These are phyloP conservation scores for Astraeus odoratus DNA, from an alignment of 768 basidiomycete genomes.

Conservation along the genomic window DNA sequence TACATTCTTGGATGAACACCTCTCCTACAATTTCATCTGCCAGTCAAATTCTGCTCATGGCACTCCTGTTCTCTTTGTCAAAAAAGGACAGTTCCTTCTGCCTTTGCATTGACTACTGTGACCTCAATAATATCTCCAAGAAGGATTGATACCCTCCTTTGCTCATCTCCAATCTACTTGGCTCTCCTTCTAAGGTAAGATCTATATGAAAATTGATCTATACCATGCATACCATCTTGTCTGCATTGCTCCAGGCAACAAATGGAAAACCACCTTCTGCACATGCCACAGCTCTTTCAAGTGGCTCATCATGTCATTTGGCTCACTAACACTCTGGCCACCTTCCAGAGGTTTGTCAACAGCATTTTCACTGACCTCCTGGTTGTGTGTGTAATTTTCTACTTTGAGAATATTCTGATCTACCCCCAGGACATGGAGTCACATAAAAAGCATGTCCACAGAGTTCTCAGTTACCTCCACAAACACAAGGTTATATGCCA, in stretches of 20 bases:
- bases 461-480: slow-evolving; percentile 17
- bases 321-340: slow-evolving; percentile 28
- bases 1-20: too few species aligned
- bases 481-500: slow-evolving; percentile 16
- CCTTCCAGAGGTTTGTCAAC: slow-evolving; percentile 25
- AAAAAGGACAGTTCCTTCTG: too few species aligned
- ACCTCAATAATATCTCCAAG: too few species aligned
- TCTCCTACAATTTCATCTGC: too few species aligned
- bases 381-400: slow-evolving; percentile 32
- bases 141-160: too few species aligned
- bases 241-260: slow-evolving; percentile 29
- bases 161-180: not conserved
- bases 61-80: too few species aligned
- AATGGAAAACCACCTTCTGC: slow-evolving; percentile 35
- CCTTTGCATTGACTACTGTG: too few species aligned
- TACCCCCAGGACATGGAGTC: not conserved
- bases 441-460: slow-evolving; percentile 7
- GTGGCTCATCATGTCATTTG: slow-evolving; percentile 29
- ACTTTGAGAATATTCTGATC: slow-evolving; percentile 34
- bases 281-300: slow-evolving; percentile 30
- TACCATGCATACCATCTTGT: slow-evolving; percentile 35
- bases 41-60: too few species aligned
- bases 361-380: slow-evolving; percentile 9
- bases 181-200: not conserved
- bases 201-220: slow-evolving; percentile 34